Evolutionary conservation across 23 red algal species (phyloP).

Genomic region (Gracilaria gracilis): DNA sequence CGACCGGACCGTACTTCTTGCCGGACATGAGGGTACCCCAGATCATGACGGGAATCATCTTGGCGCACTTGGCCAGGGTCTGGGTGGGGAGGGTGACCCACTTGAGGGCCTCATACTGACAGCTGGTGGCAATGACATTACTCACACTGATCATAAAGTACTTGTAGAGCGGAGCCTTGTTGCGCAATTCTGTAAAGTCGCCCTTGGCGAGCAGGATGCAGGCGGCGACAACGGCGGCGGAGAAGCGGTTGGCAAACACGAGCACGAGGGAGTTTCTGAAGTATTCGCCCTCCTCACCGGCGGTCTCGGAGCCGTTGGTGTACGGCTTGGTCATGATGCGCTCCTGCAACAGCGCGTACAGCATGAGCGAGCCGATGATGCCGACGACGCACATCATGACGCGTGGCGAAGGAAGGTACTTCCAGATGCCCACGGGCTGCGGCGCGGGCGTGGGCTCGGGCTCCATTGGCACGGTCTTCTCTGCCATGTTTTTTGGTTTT

Average conservation of each 20-base stretch:
- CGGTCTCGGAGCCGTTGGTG: conserved; percentile 18
- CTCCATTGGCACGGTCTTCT: conserved; percentile 38
- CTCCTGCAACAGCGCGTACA: conserved; percentile 94
- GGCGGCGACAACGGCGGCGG: conserved; percentile 78
- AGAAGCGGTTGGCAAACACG: conserved; percentile 88
- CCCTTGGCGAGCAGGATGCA: conserved; percentile 65
- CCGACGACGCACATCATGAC: conserved; percentile 82
- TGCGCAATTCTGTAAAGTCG: conserved; percentile 65
- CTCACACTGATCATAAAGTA: conserved; percentile 86
- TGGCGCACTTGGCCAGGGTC: conserved; percentile 94
- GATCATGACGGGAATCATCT: conserved; percentile 97
- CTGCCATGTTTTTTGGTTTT: conserved; percentile 16
- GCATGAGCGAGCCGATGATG: conserved; percentile 92
- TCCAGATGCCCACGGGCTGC: conserved; percentile 73
- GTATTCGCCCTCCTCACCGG: conserved; percentile 76
- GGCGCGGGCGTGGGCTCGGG: conserved; percentile 72
- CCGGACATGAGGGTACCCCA: conserved; percentile 91
- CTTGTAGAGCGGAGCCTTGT: conserved; percentile 92
- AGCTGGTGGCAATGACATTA: conserved; percentile 93
- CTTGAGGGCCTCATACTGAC: conserved; percentile 94
- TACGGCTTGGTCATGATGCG: conserved; percentile 95
- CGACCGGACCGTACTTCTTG: conserved; percentile 77
- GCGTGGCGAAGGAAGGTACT: conserved; percentile 66
- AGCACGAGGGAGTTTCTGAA: conserved; percentile 90
- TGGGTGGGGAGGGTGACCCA: conserved; percentile 95